Conservation (phyloP, 805 yeast species). For the Komagataella pastoris region DNA sequence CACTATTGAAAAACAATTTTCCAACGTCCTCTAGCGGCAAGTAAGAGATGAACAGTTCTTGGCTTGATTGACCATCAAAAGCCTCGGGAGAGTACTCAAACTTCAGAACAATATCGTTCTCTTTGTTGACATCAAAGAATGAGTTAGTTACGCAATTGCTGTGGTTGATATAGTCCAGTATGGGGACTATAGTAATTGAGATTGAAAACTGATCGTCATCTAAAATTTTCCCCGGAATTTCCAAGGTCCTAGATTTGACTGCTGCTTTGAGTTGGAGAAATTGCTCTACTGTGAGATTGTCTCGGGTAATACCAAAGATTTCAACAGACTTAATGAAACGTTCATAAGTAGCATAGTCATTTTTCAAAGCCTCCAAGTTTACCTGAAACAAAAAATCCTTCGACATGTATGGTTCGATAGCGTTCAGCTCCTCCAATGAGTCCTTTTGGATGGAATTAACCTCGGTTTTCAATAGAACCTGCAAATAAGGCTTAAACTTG, state of each 20-base stretch:
- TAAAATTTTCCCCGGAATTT: conserved; percentile 34
- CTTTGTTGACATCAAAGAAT: conserved; percentile 45
- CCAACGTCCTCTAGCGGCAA: conserved; percentile 27
- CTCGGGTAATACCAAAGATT: not conserved
- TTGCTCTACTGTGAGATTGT: not conserved
- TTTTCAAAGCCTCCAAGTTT: not conserved
- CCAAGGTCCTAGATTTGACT: conserved; percentile 45
- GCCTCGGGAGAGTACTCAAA: conserved; percentile 8
- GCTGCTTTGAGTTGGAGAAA: conserved; percentile 21
- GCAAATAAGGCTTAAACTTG: not conserved
- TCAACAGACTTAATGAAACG: not conserved
- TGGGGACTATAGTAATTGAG: conserved; percentile 48
- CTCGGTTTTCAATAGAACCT: not conserved
- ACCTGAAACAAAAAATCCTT: not conserved
- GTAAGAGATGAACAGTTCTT: conserved; percentile 32
- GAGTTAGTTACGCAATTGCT: conserved; percentile 29
- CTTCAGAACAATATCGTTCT: conserved; percentile 28
- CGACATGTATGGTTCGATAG: not conserved
- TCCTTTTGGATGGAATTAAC: not conserved
- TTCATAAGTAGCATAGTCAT: not conserved
- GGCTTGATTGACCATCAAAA: not conserved
- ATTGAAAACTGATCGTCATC: conserved; percentile 26
- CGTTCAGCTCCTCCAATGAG: not conserved
- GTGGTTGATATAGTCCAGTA: conserved; percentile 61
- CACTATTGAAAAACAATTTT: conserved; percentile 26